Base-by-base conservation (phyloP, 345 rosid genomes). In the Excoecaria agallocha region DNA sequence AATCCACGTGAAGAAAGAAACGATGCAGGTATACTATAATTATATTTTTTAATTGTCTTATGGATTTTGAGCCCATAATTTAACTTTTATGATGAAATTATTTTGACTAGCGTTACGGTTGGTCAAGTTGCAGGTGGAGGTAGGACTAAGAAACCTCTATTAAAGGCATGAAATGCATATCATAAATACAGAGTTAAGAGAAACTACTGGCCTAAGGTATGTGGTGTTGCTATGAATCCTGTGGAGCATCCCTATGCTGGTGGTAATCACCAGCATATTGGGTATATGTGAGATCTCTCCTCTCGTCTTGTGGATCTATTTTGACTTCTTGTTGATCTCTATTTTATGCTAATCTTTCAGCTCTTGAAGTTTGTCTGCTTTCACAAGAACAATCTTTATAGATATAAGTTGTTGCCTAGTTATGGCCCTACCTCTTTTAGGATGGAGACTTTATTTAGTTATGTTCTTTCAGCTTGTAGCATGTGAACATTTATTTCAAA, bases 21-120 rank as follows among this genome's bases (percentile, higher is more conserved):
- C 70, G 89, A 86, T 78, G 98, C 98, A 74, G 97, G 97, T 87
- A 79, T 25, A 61, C 4, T 45, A n/a, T n/a, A n/a, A n/a, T n/a
- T n/a, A n/a, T n/a, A n/a, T n/a, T n/a, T n/a, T n/a, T n/a, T n/a
- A n/a, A n/a, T n/a, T n/a, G n/a, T n/a, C n/a, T n/a, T n/a, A n/a
- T n/a, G n/a, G n/a, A n/a, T n/a, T n/a, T n/a, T n/a, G n/a, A n/a
- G n/a, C n/a, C n/a, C n/a, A n/a, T n/a, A n/a, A n/a, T n/a, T n/a
- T n/a, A n/a, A n/a, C n/a, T n/a, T n/a, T n/a, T n/a, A n/a, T n/a
- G n/a, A n/a, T n/a, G n/a, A n/a, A n/a, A n/a, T n/a, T n/a, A n/a
- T n/a, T n/a, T n/a, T n/a, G n/a, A n/a, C n/a, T n/a, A n/a, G n/a
- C n/a, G n/a, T n/a, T n/a, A n/a, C n/a, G n/a, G n/a, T n/a, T n/a